phyloP scores from a whole-genome alignment of 164 flowering plant genomes.

The Vitis riparia region DNA sequence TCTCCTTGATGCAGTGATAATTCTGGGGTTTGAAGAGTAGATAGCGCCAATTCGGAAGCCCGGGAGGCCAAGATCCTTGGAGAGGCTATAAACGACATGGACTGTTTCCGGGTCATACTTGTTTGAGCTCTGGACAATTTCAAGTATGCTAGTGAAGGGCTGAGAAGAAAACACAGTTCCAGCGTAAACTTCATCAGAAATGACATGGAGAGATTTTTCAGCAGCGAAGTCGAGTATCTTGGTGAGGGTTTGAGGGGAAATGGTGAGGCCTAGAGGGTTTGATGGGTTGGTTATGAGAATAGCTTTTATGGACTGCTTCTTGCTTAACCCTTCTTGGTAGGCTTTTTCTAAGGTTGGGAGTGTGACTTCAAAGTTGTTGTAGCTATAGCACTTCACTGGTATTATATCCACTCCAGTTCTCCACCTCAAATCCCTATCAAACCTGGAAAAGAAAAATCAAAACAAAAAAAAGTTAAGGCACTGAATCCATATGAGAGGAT shows the following conservation, averaged over 20 bases:
- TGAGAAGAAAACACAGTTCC: constrained; percentile 9
- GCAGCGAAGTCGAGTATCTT: constrained; percentile 5
- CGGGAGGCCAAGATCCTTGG: constrained; percentile 13
- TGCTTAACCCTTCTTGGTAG: not conserved
- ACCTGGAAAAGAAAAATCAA: not conserved
- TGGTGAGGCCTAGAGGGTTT: constrained; percentile 10
- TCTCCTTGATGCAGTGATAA: constrained; percentile 18
- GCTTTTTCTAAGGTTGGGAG: constrained; percentile 8
- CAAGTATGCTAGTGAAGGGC: constrained; percentile 3
- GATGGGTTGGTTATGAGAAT: constrained; percentile 14
- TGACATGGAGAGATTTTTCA: constrained; percentile 4
- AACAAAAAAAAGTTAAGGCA: too few species aligned
- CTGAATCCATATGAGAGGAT: too few species aligned
- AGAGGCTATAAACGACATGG: constrained; percentile 14
- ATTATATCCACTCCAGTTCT: constrained; percentile 14
- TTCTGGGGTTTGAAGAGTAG: constrained; percentile 16
- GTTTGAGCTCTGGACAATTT: constrained; percentile 4
- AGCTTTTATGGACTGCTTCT: constrained; percentile 6
- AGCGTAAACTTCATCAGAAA: constrained; percentile 11
- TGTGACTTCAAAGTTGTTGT: constrained; percentile 12
- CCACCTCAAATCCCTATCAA: constrained; percentile 18
- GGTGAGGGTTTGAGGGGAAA: not conserved
- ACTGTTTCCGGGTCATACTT: constrained; percentile 3
- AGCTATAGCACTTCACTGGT: constrained; percentile 11
- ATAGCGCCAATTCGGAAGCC: constrained; percentile 16